A percentile compares a stretch with the other conserved stretches of the same genome.
phyloP scores from a whole-genome alignment of 2,329 filamentous ascomycete genomes.

The Fusarium sp. region DNA sequence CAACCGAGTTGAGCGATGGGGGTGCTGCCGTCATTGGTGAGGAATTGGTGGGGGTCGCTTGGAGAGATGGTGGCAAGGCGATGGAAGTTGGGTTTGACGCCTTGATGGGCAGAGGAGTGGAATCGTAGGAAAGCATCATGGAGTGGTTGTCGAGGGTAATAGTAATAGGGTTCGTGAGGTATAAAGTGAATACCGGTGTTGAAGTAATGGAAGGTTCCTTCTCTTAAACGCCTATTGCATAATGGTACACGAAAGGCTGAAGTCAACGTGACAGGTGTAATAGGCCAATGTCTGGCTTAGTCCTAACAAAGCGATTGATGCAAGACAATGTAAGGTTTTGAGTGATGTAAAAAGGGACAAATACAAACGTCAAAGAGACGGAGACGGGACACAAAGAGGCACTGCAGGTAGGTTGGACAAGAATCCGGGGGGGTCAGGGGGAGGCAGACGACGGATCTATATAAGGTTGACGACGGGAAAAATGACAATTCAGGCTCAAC shows the following conservation, averaged over 20 bases:
- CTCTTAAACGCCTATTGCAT: conserved; percentile 27
- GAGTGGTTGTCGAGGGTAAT: conserved; percentile 8
- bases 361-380: conserved; percentile 12
- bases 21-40: conserved; percentile 38
- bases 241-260: conserved; percentile 13
- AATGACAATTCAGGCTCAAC: conserved; percentile 42
- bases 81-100: conserved; percentile 50
- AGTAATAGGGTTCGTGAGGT: conserved; percentile 2
- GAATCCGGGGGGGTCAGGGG: conserved; percentile 19
- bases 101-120: conserved; percentile 57
- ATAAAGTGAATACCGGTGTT: conserved; percentile 6
- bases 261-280: conserved; percentile 18
- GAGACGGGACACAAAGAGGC: conserved; percentile 3
- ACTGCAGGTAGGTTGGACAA: conserved; percentile 11
- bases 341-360: conserved; percentile 10
- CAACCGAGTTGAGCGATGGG: conserved; percentile 45
- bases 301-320: conserved; percentile 16
- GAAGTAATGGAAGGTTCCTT: conserved; percentile 5
- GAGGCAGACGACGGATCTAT: conserved; percentile 38
- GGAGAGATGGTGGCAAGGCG: conserved; percentile 37
- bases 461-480: conserved; percentile 43
- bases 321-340: conserved; percentile 2
- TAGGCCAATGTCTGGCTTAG: conserved; percentile 29
- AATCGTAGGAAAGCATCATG: conserved; percentile 65
- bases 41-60: conserved; percentile 26